phyloP scores from a whole-genome alignment of 1,284 basidiomycete species.

The Trichosporon sp. region DNA sequence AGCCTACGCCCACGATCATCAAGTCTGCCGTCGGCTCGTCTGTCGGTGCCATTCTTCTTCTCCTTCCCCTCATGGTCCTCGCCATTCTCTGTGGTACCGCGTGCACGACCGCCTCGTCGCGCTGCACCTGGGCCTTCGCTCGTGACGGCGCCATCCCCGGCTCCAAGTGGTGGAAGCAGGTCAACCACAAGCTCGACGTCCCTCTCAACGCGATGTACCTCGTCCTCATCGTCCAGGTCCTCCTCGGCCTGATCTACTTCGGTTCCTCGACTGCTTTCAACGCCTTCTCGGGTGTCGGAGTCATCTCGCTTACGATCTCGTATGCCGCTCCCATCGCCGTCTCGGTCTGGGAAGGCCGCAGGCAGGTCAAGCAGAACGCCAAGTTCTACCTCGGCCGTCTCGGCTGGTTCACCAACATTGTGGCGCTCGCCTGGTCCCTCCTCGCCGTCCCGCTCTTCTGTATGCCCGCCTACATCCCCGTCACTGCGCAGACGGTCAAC shows the following conservation, averaged over 20 bases:
- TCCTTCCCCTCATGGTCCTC: constrained; percentile 56
- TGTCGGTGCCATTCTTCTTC: constrained; percentile 56
- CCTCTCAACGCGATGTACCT: constrained; percentile 57
- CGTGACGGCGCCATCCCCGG: constrained; percentile 58
- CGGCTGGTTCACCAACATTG: constrained; percentile 51
- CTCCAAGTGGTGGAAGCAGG: constrained; percentile 48
- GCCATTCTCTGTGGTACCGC: constrained; percentile 56
- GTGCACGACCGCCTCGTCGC: constrained; percentile 49
- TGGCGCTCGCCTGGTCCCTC: constrained; percentile 43
- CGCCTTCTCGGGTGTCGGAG: constrained; percentile 53
- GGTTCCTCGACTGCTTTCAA: constrained; percentile 53
- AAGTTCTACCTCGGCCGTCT: constrained; percentile 50
- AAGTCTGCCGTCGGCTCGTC: constrained; percentile 54
- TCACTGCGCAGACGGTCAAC: constrained; percentile 42
- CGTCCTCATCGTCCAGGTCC: constrained; percentile 52
- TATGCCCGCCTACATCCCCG: constrained; percentile 44
- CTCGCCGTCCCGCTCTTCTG: constrained; percentile 44
- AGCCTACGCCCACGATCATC: constrained; percentile 57
- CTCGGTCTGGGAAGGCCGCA: constrained; percentile 51
- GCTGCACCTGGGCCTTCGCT: constrained; percentile 54
- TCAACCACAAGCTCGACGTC: constrained; percentile 53
- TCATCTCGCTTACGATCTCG: constrained; percentile 48
- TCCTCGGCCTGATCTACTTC: constrained; percentile 56
- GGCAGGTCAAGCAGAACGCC: constrained; percentile 45
- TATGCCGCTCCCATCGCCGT: constrained; percentile 57